Conservation (phyloP, 148 eudicot genomes). For the Pharnaceum exiguum region DNA sequence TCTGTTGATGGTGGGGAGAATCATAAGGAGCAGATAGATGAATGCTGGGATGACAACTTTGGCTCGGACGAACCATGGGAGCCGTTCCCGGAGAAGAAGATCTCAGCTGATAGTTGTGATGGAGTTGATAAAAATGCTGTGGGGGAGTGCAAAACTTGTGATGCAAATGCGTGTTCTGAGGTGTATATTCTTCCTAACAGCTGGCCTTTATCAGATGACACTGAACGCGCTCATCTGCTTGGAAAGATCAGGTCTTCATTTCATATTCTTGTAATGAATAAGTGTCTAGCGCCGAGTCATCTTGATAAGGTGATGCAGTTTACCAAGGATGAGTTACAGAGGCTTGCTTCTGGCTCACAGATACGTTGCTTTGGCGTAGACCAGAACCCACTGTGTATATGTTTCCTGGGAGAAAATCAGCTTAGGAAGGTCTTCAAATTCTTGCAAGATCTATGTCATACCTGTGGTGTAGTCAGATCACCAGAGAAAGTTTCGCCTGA, state of each 20-base stretch:
- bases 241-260: slow-evolving; percentile 59
- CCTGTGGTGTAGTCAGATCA: slow-evolving; percentile 63
- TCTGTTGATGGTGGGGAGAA: slow-evolving; percentile 25
- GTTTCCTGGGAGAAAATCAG: slow-evolving; percentile 70
- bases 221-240: slow-evolving; percentile 72
- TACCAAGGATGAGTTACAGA: slow-evolving; percentile 69
- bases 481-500: slow-evolving; percentile 53
- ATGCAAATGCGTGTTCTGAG: slow-evolving; percentile 35
- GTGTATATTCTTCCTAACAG: slow-evolving; percentile 35
- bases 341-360: slow-evolving; percentile 61
- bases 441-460: slow-evolving; percentile 64
- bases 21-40: slow-evolving; percentile 28
- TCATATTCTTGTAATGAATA: slow-evolving; percentile 50
- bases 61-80: slow-evolving; percentile 56
- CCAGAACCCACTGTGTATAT: slow-evolving; percentile 76
- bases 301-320: slow-evolving; percentile 62
- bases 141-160: slow-evolving; percentile 39
- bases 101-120: slow-evolving; percentile 33
- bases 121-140: slow-evolving; percentile 30
- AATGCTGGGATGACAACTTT: slow-evolving; percentile 34
- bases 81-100: slow-evolving; percentile 31
- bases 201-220: slow-evolving; percentile 79
- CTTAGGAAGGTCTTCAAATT: slow-evolving; percentile 63
- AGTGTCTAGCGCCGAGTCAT: slow-evolving; percentile 70
- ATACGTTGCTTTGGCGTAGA: slow-evolving; percentile 62